phyloP scores from a whole-genome alignment of 768 basidiomycete genomes.

The Kwoniella shandongensis region DNA sequence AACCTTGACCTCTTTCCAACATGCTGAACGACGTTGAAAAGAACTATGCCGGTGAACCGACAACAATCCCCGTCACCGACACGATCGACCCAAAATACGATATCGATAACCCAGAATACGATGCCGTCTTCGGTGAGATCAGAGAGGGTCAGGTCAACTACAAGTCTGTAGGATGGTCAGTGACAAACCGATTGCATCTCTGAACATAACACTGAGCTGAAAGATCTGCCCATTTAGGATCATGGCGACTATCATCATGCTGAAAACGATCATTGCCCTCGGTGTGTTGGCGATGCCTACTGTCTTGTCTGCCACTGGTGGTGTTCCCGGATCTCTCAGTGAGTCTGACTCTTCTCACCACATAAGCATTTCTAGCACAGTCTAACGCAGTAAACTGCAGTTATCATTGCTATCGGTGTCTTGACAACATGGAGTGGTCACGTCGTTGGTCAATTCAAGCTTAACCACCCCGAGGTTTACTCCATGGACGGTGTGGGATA shows the following conservation, averaged over 20 bases:
- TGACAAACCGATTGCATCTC: neutral
- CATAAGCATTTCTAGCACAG: too few relatives aligned
- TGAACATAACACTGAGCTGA: neutral
- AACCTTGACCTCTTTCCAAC: too few relatives aligned
- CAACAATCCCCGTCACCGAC: slow-evolving; percentile 7
- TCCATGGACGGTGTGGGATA: slow-evolving; percentile 36
- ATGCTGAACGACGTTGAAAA: slow-evolving; percentile 12
- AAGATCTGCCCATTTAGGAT: slow-evolving; percentile 27
- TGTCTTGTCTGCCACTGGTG: slow-evolving; percentile 33
- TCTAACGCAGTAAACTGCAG: slow-evolving; percentile 3
- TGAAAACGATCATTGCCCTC: slow-evolving; percentile 44
- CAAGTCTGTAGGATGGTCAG: slow-evolving; percentile 39
- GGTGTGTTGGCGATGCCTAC: slow-evolving; percentile 46
- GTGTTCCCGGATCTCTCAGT: slow-evolving; percentile 40
- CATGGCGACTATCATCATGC: slow-evolving; percentile 39
- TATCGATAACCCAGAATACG: slow-evolving; percentile 21
- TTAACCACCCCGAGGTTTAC: slow-evolving; percentile 40
- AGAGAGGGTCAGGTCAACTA: slow-evolving; percentile 41
- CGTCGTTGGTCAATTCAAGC: slow-evolving; percentile 37
- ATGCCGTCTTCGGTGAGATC: slow-evolving; percentile 41
- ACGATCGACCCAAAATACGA: slow-evolving; percentile 5
- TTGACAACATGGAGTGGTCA: slow-evolving; percentile 32
- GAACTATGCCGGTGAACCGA: slow-evolving; percentile 5
- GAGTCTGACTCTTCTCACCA: neutral
- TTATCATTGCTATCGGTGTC: slow-evolving; percentile 27